These are phyloP conservation scores for Carex kokanica DNA, from an alignment of 176 grass and related monocot species.

Conservation along the genomic window DNA sequence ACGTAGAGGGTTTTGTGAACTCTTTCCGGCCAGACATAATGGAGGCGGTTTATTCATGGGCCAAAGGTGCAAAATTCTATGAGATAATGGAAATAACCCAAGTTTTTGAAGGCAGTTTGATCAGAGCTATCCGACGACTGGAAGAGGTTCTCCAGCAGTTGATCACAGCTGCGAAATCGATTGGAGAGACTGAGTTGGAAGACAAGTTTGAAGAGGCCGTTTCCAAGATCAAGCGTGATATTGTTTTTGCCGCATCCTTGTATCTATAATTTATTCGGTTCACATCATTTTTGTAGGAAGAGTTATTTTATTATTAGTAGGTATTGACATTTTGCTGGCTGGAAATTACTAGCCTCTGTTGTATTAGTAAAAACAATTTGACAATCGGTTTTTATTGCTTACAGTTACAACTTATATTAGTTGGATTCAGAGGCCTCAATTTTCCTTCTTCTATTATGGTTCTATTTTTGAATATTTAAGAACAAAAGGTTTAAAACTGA, in stretches of 20 bases:
- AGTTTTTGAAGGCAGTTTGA: conserved; percentile 92
- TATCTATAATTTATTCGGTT: conserved; percentile 41
- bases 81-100: conserved; percentile 85
- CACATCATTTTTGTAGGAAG: neutral
- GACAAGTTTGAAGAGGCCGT: conserved; percentile 80
- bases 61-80: conserved; percentile 74
- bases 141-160: conserved; percentile 96
- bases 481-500: too few relatives aligned
- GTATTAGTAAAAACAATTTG: neutral
- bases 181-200: conserved; percentile 75
- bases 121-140: conserved; percentile 80
- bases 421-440: neutral
- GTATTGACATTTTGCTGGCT: conserved; percentile 5
- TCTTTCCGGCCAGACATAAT: conserved; percentile 87
- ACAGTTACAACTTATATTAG: neutral
- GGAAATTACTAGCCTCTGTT: conserved; percentile 11
- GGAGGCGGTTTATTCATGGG: conserved; percentile 84
- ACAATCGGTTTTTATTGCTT: neutral
- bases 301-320: neutral
- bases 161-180: conserved; percentile 69
- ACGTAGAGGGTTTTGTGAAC: conserved; percentile 68
- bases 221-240: conserved; percentile 66
- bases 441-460: neutral
- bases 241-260: conserved; percentile 59
- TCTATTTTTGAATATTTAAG: too few relatives aligned